Base-by-base conservation (phyloP, 106 monocot genomes). In the Dendrobium catenatum region DNA sequence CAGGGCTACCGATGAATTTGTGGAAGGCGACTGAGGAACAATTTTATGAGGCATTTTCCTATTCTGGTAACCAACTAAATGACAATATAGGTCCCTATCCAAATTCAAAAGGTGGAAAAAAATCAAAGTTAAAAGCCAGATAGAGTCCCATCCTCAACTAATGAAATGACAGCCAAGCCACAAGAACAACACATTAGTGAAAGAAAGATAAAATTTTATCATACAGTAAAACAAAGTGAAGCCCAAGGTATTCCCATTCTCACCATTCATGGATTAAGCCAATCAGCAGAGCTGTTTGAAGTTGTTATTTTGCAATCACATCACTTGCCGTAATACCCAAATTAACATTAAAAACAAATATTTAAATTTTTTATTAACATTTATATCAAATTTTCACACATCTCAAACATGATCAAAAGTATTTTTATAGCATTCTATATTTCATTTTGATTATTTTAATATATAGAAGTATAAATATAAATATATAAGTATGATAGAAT, bases 11-110 rank as follows among this genome's bases (percentile, higher is more conserved):
- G 42, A 74, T 74, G 74, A 44, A 74, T 44, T 19, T 43, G 43
- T 44, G 44, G 74, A 44, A 5, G 74, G 43, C 43, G 43, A 74
- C 44, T 74, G 43, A 74, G n/a, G 43, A 44, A n/a, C 42, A 74
- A 5, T 74, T 74, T 9, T 74, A 43, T 44, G 43, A 72, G 37
- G 40, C 2, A 74, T n/a, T 44, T 44, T 74, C 43, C 7, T 74
- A 22, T 74, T 74, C 43, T 74, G 41, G 42, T 74, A 74, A 74
- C 74, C 74, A 43, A 74, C 42, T 74, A 74, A 44, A 74, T 74
- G 74, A n/a, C 74, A 74, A 44, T 74, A 74, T 74, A 74, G 31
- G 44, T 74, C 74, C 74, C 74, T 74, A 43, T 44, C 74, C 74
- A 74, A 19, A 20, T 74, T 70, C 4, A 70, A 70, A 16, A 4